Conservation (phyloP, 306 rosid genomes). For the Acacia confusa region DNA sequence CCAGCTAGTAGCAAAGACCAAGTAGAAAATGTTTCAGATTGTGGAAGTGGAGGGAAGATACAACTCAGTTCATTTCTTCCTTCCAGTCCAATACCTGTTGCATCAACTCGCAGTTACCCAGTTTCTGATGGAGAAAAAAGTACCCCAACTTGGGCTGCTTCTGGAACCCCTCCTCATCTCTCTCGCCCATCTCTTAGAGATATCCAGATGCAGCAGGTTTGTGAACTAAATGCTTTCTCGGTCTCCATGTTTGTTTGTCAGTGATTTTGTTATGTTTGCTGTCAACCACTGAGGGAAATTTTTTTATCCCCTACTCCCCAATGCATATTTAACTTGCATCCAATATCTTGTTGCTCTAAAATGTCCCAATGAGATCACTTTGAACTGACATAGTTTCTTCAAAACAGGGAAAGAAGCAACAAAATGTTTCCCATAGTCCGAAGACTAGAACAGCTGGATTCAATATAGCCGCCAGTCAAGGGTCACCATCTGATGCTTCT, state of each 20-base stretch:
- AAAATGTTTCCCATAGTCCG: conserved; percentile 71
- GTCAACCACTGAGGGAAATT: background rate
- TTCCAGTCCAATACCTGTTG: conserved; percentile 88
- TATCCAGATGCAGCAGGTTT: conserved; percentile 94
- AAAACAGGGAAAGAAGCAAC: conserved; percentile 71
- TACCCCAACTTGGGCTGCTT: conserved; percentile 89
- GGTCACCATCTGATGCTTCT: conserved; percentile 76
- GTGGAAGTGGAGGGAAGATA: conserved; percentile 56
- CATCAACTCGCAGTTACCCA: conserved; percentile 39
- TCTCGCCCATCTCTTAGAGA: conserved; percentile 81
- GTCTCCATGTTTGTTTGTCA: background rate
- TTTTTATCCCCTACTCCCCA: conserved; percentile 9
- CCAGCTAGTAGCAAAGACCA: conserved; percentile 39
- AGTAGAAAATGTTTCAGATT: conserved; percentile 52
- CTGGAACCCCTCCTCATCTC: conserved; percentile 80
- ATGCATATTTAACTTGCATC: background rate
- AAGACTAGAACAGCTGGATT: conserved; percentile 76
- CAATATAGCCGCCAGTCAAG: conserved; percentile 59
- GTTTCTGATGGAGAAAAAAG: conserved; percentile 68
- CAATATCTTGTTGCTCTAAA: background rate
- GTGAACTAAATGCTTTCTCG: conserved; percentile 22
- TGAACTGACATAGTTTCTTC: conserved; percentile 30
- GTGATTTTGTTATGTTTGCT: conserved; percentile 1
- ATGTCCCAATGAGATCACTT: background rate
- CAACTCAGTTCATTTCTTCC: conserved; percentile 68